Conservation (phyloP, 108 stramenopile genomes). For the Craspedostauros australis region DNA sequence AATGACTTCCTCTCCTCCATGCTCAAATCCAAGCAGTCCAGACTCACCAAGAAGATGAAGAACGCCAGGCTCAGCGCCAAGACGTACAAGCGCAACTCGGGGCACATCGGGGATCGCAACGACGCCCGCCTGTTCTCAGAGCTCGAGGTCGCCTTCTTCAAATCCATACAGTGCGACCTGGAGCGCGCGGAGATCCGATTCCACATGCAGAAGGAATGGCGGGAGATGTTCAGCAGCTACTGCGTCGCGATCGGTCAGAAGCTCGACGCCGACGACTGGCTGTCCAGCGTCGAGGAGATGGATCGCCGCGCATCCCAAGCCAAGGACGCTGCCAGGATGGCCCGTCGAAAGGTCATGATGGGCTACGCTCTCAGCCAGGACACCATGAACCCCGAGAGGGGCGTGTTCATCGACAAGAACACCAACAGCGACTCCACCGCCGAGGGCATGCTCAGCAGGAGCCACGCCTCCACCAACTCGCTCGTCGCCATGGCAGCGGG, state of each 20-base stretch:
- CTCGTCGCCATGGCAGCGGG: neutral
- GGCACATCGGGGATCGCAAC: slow-evolving; percentile 28
- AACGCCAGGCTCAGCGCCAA: slow-evolving; percentile 75
- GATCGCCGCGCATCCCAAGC: slow-evolving; percentile 64
- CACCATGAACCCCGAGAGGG: slow-evolving; percentile 32
- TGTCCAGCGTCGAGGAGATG: slow-evolving; percentile 73
- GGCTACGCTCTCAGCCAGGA: slow-evolving; percentile 70
- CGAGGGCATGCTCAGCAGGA: slow-evolving; percentile 10
- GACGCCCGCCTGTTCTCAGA: slow-evolving; percentile 56
- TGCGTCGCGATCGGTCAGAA: slow-evolving; percentile 52
- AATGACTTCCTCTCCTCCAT: slow-evolving; percentile 82
- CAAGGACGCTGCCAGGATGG: slow-evolving; percentile 63
- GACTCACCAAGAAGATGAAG: slow-evolving; percentile 91
- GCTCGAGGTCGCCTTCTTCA: slow-evolving; percentile 55
- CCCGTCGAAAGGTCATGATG: slow-evolving; percentile 71
- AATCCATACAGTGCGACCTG: slow-evolving; percentile 47
- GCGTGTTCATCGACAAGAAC: slow-evolving; percentile 76
- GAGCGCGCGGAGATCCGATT: slow-evolving; percentile 78
- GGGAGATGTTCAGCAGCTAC: slow-evolving; percentile 62
- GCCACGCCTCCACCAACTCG: slow-evolving; percentile 4
- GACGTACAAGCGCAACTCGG: slow-evolving; percentile 31
- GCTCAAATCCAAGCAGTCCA: slow-evolving; percentile 84
- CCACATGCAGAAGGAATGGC: slow-evolving; percentile 86
- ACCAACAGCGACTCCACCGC: slow-evolving; percentile 9
- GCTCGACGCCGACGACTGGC: slow-evolving; percentile 63